phyloP scores from a whole-genome alignment of 148 eudicot species.

The Vaccinium darrowii region DNA sequence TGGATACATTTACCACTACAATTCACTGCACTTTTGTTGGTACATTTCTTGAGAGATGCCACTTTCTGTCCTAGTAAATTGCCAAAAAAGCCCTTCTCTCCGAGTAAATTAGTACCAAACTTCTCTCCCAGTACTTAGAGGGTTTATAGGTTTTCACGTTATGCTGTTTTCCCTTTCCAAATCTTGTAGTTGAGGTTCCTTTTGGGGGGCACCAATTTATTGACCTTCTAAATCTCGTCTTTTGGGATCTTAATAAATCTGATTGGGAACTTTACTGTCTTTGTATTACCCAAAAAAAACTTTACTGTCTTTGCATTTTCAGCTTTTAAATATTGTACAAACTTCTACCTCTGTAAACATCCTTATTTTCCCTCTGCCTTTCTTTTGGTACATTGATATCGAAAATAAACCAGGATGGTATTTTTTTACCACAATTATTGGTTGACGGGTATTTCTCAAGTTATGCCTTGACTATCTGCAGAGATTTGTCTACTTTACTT shows the following conservation, averaged over 20 bases:
- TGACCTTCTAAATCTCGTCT: background rate
- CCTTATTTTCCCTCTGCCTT: background rate
- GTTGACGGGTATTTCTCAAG: background rate
- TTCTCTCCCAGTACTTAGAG: background rate
- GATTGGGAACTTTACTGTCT: background rate
- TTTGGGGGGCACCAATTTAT: background rate
- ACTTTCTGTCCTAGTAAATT: background rate
- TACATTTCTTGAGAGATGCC: background rate
- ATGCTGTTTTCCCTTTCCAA: background rate
- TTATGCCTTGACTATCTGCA: slow-evolving; percentile 30
- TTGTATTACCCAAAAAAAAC: background rate
- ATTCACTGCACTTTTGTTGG: background rate
- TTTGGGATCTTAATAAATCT: background rate
- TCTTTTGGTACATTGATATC: background rate
- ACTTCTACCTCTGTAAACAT: background rate
- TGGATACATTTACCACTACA: background rate
- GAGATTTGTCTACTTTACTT: slow-evolving; percentile 80
- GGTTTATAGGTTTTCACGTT: background rate
- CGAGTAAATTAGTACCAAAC: no score
- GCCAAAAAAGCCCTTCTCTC: no score
- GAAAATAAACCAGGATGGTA: background rate
- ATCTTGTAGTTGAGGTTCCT: background rate
- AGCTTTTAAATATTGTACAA: background rate
- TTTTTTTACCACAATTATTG: background rate
- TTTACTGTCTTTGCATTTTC: background rate